A percentile compares a stretch with the other conserved stretches of the same genome.
Evolutionary conservation across 2,329 filamentous ascomycete genomes (phyloP).

Genomic region (Anisogramma anomala): DNA sequence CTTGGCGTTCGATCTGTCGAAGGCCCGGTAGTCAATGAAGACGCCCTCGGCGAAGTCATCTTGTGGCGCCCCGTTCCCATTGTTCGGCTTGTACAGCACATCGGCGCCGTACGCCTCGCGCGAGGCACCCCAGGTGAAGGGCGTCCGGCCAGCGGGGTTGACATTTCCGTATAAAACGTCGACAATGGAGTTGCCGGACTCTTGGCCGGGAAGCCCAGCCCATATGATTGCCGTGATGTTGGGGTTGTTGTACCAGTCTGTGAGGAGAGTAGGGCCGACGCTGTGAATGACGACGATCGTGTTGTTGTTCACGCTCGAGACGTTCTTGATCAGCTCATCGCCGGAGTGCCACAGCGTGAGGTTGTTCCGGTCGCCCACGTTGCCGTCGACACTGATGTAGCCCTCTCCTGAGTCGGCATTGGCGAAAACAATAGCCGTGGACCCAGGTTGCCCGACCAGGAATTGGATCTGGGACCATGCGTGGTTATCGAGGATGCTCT

Average conservation of each 20-base stretch:
- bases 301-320: conserved; percentile 68
- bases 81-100: conserved; percentile 57
- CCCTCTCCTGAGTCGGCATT: conserved; percentile 82
- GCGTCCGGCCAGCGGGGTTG: conserved; percentile 65
- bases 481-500: conserved; percentile 57
- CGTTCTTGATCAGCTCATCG: conserved; percentile 69
- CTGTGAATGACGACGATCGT: conserved; percentile 89
- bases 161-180: conserved; percentile 76
- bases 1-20: conserved; percentile 53
- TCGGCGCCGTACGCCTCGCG: conserved; percentile 57
- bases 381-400: conserved; percentile 71
- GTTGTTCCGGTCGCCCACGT: conserved; percentile 83
- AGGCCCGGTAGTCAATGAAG: conserved; percentile 71
- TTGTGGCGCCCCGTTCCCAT: conserved; percentile 55
- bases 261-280: conserved; percentile 65
- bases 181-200: conserved; percentile 66
- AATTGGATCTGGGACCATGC: conserved; percentile 48
- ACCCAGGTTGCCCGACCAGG: conserved; percentile 50
- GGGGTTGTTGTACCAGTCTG: conserved; percentile 60
- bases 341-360: conserved; percentile 79
- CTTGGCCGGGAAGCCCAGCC: conserved; percentile 72
- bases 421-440: conserved; percentile 74
- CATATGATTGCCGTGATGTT: conserved; percentile 79
- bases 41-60: conserved; percentile 64
- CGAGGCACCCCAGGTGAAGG: conserved; percentile 67